Percentiles rank a stretch among this genome's conserved stretches.
phyloP scores from a whole-genome alignment of 345 rosid genomes.

The Linum trigynum region DNA sequence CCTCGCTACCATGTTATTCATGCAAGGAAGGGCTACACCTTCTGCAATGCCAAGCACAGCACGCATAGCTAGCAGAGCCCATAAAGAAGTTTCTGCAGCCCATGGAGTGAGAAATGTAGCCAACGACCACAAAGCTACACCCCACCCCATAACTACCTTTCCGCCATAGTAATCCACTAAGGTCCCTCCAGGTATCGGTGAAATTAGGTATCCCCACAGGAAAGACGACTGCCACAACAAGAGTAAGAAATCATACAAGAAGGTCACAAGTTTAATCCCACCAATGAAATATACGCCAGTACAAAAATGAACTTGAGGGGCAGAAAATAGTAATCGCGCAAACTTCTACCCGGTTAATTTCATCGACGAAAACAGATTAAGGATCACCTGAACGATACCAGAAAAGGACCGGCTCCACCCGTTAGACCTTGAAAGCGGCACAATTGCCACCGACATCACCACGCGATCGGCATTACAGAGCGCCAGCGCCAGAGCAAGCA shows the following conservation, averaged over 20 bases:
- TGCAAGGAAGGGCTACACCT: slow-evolving; percentile 97
- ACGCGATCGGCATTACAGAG: slow-evolving; percentile 92
- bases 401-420: slow-evolving; percentile 98
- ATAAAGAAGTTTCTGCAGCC: slow-evolving; percentile 83
- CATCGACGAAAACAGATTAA: neutral
- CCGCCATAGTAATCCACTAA: slow-evolving; percentile 92
- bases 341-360: neutral
- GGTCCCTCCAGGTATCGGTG: slow-evolving; percentile 89
- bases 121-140: slow-evolving; percentile 85
- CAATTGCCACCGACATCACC: slow-evolving; percentile 92
- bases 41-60: slow-evolving; percentile 87
- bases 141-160: slow-evolving; percentile 84
- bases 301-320: neutral
- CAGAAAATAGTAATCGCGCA: too few species aligned
- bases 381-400: slow-evolving; percentile 82
- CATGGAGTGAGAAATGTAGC: slow-evolving; percentile 93
- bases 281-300: neutral
- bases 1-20: slow-evolving; percentile 98
- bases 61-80: slow-evolving; percentile 60
- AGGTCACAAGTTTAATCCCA: neutral
- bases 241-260: neutral
- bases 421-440: slow-evolving; percentile 66
- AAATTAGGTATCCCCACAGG: slow-evolving; percentile 88
- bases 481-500: slow-evolving; percentile 78
- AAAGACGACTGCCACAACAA: slow-evolving; percentile 66